Evolutionary conservation across 2,329 filamentous ascomycete genomes (phyloP), one percentile per base, ranked within the genome.

Genomic region (Daldinia sp.): DNA sequence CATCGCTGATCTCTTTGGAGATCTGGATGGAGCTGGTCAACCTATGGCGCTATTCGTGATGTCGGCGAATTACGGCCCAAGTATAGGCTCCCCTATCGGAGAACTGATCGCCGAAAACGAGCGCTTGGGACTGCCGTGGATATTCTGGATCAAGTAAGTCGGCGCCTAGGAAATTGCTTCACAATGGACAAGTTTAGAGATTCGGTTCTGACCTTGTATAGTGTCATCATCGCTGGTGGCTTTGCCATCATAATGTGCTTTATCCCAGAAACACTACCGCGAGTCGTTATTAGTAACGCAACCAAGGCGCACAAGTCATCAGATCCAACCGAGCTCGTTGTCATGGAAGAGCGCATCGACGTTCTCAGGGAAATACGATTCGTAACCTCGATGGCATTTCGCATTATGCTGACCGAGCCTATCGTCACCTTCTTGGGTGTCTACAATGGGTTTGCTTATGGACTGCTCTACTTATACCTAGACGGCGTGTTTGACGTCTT

Each of bases 401-500:
- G 69, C 32, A 80, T 80, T 63, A 79, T 80, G 74, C 70, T 78
- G 27, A 79, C 77, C 0, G 78, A 80, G 54, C 77, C 77, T 0
- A 79, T 80, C 50, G 75, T 81, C n/a, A 69, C 76, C 10, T 73
- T 75, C 57, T 63, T 79, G 11, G 77, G 75, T 19, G 70, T 78
- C 37, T 79, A 79, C 66, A 80, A 80, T 49, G 78, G 78, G 6
- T 79, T 79, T 53, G 75, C 77, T 2, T 80, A 80, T 56, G 78
- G 78, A 5, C 67, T 80, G 10, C 70, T 80, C 8, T 80, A 78
- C 68, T 65, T 80, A 23, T 80, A 79, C 63, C 70, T 80, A 10
- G 78, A 80, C 54, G 78, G 78, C 3, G 77, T 80, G 19, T 78
- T 78, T 63, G 73, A 80, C 63, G 75, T 82, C 47, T 77, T 81